These are phyloP conservation scores for Verticillium tricorpus DNA, from an alignment of 2,329 filamentous ascomycete species.

Conservation along the genomic window DNA sequence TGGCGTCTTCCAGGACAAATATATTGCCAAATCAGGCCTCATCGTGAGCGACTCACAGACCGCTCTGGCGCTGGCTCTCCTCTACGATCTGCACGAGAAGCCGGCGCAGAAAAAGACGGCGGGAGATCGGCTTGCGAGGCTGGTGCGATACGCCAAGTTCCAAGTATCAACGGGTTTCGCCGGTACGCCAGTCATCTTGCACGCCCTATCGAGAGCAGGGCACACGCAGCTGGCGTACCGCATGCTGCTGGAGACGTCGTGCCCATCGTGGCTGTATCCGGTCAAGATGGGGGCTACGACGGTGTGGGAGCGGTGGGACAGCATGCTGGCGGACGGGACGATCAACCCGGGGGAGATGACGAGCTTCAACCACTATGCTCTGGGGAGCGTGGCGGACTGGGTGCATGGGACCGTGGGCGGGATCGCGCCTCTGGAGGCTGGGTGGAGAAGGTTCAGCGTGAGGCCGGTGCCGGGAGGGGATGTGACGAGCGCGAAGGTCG, in stretches of 20 bases:
- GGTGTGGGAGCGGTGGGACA: constrained; percentile 38
- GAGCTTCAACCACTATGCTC: constrained; percentile 36
- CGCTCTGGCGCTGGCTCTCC: constrained; percentile 28
- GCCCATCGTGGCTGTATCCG: constrained; percentile 32
- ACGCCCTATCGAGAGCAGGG: constrained; percentile 14
- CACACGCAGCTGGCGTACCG: constrained; percentile 21
- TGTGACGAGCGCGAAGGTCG: constrained; percentile 3
- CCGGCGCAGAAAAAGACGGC: neutral
- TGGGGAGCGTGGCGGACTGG: constrained; percentile 32
- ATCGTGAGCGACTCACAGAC: constrained; percentile 34
- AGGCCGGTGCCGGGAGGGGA: constrained; percentile 3
- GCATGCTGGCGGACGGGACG: constrained; percentile 27
- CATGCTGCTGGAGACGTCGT: constrained; percentile 29
- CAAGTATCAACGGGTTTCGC: constrained; percentile 37
- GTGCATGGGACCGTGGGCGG: constrained; percentile 24
- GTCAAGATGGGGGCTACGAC: constrained; percentile 34
- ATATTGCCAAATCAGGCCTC: constrained; percentile 21
- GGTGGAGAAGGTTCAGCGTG: constrained; percentile 15
- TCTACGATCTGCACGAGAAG: constrained; percentile 27
- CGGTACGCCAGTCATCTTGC: constrained; percentile 31
- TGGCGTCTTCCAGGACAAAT: constrained; percentile 23
- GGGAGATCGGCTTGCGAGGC: constrained; percentile 18
- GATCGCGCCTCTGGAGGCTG: constrained; percentile 13
- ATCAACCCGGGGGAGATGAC: constrained; percentile 37
- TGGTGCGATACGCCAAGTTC: constrained; percentile 26